These are phyloP conservation scores for Avena insularis DNA, from an alignment of 176 grass and related monocot genomes.

Conservation along the genomic window DNA sequence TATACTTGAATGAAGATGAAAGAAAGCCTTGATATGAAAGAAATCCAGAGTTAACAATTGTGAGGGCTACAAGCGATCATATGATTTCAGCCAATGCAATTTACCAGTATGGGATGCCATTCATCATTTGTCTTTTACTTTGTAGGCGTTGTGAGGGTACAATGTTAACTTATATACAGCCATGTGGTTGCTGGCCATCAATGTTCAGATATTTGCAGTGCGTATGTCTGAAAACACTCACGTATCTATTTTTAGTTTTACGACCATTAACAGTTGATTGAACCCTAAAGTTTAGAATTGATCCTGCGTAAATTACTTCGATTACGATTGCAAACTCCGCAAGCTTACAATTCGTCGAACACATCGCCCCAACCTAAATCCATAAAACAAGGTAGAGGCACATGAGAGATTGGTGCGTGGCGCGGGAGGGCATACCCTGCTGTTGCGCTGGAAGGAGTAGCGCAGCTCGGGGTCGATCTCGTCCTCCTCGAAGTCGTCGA, in stretches of 20 bases:
- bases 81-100: neutral
- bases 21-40: neutral
- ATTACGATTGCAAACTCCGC: neutral
- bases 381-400: neutral
- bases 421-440: conserved; percentile 37
- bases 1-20: conserved; percentile 1
- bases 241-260: neutral
- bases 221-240: neutral
- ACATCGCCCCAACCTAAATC: neutral
- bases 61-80: neutral
- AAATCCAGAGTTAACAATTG: conserved; percentile 6
- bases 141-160: neutral
- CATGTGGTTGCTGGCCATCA: neutral
- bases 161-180: neutral
- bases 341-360: neutral
- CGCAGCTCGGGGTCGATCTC: conserved; percentile 83
- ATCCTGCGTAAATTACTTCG: neutral
- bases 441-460: conserved; percentile 68
- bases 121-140: neutral
- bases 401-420: neutral
- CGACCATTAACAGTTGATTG: neutral
- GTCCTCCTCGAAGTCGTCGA: conserved; percentile 66
- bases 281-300: neutral
- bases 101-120: neutral
- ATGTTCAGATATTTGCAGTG: neutral